Evolutionary conservation across 2,329 filamentous ascomycete genomes (phyloP), one percentile per base, ranked within the genome.

Genomic region (Fusarium odoratissimum): DNA sequence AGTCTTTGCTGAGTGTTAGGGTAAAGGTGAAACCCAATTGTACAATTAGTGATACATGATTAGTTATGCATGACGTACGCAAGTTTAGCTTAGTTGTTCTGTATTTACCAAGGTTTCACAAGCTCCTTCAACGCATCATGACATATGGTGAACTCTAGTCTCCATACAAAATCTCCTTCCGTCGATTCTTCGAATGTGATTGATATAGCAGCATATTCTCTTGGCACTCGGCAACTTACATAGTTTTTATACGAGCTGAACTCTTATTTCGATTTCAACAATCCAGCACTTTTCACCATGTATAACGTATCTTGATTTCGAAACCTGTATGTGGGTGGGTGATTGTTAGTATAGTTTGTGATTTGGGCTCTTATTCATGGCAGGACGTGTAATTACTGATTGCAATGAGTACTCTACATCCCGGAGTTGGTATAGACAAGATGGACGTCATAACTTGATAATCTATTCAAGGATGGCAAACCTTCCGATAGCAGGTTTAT

Each of bases 31-130:
- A 52, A 56, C 30, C n/a, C 9, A 35, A 30, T 25, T 73, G 63
- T 74, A 68, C n/a, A 19, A 61, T 38, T 67, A 63, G 70, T 69
- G 25, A 48, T 52, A 41, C 19, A 59, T 44, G 60, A 54, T 7
- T 25, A 42, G 37, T 23, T n/a, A 30, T 28, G 37, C 10, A 72
- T 56, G 33, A 37, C 19, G 48, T 37, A 37, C 4, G 23, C 45
- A 37, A 59, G 17, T 23, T 40, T 37, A 67, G 30, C 35, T 38
- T 42, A 45, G 30, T 61, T 28, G 13, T 35, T 23, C 13, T 42
- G 25, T 13, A 64, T 35, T 64, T 9, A 48, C 42, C 44, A 37
- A 12, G 13, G 9, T 30, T 33, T n/a, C 5, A 12, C 2, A 31
- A 10, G 23, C 21, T 9, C 8, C 5, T 6, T n/a, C 17, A 13